Percentiles rank a stretch among this genome's conserved stretches.
Evolutionary conservation across 2,329 filamentous ascomycete genomes (phyloP).

Genomic region (Phyllosticta citriasiana): DNA sequence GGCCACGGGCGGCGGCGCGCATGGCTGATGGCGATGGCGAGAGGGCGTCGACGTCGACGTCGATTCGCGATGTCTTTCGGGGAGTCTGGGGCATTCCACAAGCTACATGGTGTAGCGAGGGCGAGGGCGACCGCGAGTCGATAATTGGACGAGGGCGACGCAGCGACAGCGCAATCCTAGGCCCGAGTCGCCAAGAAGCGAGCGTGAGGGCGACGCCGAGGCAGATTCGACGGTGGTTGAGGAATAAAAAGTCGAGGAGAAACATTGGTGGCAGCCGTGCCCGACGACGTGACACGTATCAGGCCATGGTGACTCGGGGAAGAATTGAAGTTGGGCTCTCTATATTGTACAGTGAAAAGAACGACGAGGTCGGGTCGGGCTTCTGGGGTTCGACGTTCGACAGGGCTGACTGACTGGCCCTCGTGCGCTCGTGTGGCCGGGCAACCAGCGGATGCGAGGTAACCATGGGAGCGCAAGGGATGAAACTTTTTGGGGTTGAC

Average conservation of each 20-base stretch:
- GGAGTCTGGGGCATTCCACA: background rate
- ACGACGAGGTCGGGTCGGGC: no score
- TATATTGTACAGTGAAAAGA: background rate
- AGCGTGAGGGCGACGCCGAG: background rate
- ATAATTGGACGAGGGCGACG: background rate
- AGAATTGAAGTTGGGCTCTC: background rate
- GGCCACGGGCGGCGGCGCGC: conserved; percentile 6
- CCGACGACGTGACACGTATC: background rate
- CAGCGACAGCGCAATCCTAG: background rate
- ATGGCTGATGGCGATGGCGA: no score
- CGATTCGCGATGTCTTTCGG: background rate
- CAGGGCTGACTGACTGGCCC: background rate
- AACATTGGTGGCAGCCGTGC: background rate
- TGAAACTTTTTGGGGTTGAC: no score
- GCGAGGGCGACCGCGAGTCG: no score
- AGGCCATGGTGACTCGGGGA: background rate
- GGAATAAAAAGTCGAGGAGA: background rate
- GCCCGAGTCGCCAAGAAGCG: background rate
- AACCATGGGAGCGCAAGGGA: background rate
- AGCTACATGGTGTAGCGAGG: background rate
- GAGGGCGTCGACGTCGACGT: background rate
- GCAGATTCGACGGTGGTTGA: background rate
- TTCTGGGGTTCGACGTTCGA: background rate
- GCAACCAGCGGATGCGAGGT: background rate
- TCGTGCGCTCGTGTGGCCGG: background rate